Evolutionary conservation across 306 rosid genomes (phyloP).

Genomic region (Heteromeles arbutifolia): DNA sequence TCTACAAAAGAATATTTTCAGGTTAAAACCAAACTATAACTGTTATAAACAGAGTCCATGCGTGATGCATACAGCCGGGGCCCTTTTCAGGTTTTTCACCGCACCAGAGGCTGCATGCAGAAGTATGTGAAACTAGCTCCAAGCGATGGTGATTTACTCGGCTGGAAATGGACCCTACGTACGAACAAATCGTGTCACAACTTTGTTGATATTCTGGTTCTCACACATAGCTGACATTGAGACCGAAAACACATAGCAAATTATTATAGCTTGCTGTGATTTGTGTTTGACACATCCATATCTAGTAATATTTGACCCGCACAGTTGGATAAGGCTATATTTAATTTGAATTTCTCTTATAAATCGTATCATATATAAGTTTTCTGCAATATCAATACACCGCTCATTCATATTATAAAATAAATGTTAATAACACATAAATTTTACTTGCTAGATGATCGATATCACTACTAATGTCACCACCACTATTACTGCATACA

Average conservation of each 20-base stretch:
- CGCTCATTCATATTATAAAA: neutral
- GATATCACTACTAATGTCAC: neutral
- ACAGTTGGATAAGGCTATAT: neutral
- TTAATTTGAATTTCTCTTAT: neutral
- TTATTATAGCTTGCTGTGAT: neutral
- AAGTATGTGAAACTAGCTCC: neutral
- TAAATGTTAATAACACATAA: neutral
- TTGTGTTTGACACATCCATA: neutral
- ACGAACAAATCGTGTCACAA: conserved; percentile 1
- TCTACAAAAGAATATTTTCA: too few species aligned
- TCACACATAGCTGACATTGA: neutral
- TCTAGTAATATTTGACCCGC: neutral
- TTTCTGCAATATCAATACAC: neutral
- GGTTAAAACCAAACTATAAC: too few species aligned
- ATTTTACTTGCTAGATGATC: neutral
- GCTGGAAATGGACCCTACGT: neutral
- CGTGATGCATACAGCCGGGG: too few species aligned
- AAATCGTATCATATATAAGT: too few species aligned
- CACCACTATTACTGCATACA: neutral
- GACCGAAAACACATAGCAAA: neutral
- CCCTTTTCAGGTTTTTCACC: neutral
- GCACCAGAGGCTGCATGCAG: neutral
- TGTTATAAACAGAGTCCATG: neutral
- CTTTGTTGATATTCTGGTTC: conserved; percentile 14
- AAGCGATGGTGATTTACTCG: conserved; percentile 5